Base-by-base conservation (phyloP, 2,329 filamentous ascomycete species). In the Bipolaris gigantea region DNA sequence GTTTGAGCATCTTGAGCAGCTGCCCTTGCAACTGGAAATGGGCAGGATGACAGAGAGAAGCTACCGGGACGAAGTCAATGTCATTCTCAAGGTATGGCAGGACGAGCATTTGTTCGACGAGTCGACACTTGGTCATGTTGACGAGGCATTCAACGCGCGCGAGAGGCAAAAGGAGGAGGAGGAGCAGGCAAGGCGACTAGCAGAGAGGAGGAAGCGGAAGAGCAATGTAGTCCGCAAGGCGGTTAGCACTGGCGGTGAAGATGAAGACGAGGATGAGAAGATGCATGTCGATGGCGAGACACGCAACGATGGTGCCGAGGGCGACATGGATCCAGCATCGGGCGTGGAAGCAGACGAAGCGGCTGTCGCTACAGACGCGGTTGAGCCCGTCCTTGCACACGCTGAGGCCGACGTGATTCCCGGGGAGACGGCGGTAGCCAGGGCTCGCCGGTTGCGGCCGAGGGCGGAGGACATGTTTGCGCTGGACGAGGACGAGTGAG, bases 11-110 rank as follows among this genome's bases (percentile, higher is more conserved):
- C 81, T 97, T 3, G 92, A 92, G 1, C 77, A 83, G 50, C 82
- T 95, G 55, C 85, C 91, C 7, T 86, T 88, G 63, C 85, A 84
- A 49, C 76, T 89, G 19, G 81, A 81, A 40, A 96, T 92, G 91
- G 92, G 92, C 9, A 85, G 89, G 1, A 77, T 96, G 57, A 87
- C 89, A 18, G 87, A 87, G 3, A 90, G 94, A 58, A 63, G 61
- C 33, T 76, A 67, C 52, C 58, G 68, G 30, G 61, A 69, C 4
- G 64, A 69, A 25, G 62, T 76, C 11, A 72, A 73, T 43, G 57
- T 57, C 18, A 61, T 75, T 13, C 58, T 76, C 10, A 62, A 64
- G 2, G 59, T 71, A 5, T 76, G 74, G 74, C 64, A 67, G 30
- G 61, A 66, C 2, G 68, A 70, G 44, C 61, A 62, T 15, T 38